Conservation (phyloP, 2,329 filamentous ascomycete genomes). For the Pseudopyrenochaeta lycopersici region DNA sequence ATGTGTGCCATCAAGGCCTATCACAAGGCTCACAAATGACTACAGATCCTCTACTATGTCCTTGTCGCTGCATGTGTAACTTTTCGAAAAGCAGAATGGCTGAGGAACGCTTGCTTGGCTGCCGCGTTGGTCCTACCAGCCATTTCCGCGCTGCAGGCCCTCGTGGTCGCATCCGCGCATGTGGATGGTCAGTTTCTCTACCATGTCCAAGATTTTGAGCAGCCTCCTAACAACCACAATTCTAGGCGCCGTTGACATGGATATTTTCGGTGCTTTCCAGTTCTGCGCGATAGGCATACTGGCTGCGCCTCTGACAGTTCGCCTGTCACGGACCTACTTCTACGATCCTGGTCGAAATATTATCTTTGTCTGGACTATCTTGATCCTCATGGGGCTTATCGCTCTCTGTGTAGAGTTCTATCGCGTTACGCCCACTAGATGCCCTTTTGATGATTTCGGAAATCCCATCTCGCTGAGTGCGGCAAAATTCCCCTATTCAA, state of each 20-base stretch:
- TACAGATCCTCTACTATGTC: constrained; percentile 60
- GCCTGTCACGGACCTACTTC: constrained; percentile 71
- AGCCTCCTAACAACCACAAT: constrained; percentile 13
- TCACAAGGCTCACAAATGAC: constrained; percentile 51
- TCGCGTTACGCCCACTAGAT: constrained; percentile 58
- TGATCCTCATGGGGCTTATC: constrained; percentile 68
- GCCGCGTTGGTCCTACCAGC: constrained; percentile 68
- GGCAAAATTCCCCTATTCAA: constrained; percentile 57
- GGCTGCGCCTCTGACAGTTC: constrained; percentile 69
- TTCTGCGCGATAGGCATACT: constrained; percentile 72
- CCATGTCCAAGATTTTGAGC: constrained; percentile 10
- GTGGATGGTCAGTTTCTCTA: constrained; percentile 60
- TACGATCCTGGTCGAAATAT: constrained; percentile 69
- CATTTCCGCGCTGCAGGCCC: constrained; percentile 70
- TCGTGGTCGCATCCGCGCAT: constrained; percentile 68
- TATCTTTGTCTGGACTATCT: constrained; percentile 72
- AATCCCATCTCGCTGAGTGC: constrained; percentile 47
- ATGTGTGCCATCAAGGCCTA: constrained; percentile 3
- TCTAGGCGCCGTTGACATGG: constrained; percentile 71
- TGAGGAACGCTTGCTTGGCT: constrained; percentile 70
- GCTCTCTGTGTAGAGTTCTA: constrained; percentile 73
- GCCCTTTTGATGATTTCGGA: constrained; percentile 52
- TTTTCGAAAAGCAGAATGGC: constrained; percentile 69
- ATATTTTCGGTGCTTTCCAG: constrained; percentile 74
- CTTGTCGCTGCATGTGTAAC: constrained; percentile 68